Conservation (phyloP, 139 green algal genomes). For the Picochlorum sp. region DNA sequence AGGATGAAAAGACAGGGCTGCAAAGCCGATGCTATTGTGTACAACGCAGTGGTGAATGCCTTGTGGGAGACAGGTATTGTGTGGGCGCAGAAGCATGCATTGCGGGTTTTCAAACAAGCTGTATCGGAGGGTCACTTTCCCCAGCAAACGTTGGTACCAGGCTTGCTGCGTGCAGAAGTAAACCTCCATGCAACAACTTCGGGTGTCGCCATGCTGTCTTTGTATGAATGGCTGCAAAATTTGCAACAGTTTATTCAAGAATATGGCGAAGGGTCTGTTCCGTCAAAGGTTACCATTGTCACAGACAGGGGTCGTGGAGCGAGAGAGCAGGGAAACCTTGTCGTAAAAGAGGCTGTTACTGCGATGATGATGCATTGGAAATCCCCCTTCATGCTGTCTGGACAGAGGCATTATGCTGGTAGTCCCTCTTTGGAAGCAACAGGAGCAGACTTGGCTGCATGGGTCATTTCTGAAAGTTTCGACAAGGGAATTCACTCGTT, state of each 20-base stretch:
- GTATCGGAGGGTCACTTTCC: constrained; percentile 46
- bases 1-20: constrained; percentile 22
- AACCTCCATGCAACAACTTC: constrained; percentile 79
- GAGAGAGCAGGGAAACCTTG: constrained; percentile 76
- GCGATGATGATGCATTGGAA: constrained; percentile 61
- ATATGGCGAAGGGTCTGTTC: constrained; percentile 11
- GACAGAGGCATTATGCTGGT: constrained; percentile 36
- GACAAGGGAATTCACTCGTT: constrained; percentile 49
- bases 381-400: constrained; percentile 52
- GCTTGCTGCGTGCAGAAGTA: constrained; percentile 40
- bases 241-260: constrained; percentile 33
- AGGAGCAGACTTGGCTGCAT: constrained; percentile 40
- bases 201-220: constrained; percentile 69
- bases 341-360: constrained; percentile 75
- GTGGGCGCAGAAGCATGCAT: constrained; percentile 54
- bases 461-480: constrained; percentile 47
- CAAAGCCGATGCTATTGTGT: constrained; percentile 65
- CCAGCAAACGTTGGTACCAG: constrained; percentile 31
- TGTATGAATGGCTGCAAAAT: constrained; percentile 65
- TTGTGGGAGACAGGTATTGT: constrained; percentile 76
- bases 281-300: constrained; percentile 25
- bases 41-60: constrained; percentile 75
- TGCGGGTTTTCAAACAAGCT: constrained; percentile 27
- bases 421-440: constrained; percentile 41
- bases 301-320: constrained; percentile 39